Conservation (phyloP, 139 green algal species). For the Coelastrella sp. region DNA sequence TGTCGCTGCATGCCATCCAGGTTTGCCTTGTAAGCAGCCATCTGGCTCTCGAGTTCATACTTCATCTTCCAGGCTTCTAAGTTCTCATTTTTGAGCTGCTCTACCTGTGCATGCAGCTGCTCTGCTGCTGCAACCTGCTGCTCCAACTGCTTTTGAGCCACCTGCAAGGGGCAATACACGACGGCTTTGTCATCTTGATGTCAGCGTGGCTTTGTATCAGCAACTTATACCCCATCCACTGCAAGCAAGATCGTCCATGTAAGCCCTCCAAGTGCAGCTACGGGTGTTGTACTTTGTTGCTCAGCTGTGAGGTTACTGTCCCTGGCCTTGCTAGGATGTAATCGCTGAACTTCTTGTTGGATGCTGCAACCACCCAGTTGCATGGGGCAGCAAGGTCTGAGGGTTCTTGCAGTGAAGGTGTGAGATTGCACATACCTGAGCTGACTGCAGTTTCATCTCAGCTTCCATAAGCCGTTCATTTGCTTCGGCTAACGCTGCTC, state of each 20-base stretch:
- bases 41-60: slow-evolving; percentile 39
- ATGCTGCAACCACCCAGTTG: too few relatives aligned
- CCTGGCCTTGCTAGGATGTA: too few relatives aligned
- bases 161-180: slow-evolving; percentile 14
- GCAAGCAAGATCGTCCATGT: background rate
- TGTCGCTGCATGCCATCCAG: slow-evolving; percentile 45
- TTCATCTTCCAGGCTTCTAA: slow-evolving; percentile 44
- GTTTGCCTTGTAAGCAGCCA: slow-evolving; percentile 13
- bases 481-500: slow-evolving; percentile 55
- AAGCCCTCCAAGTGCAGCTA: too few relatives aligned
- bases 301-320: too few relatives aligned
- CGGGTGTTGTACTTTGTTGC: too few relatives aligned
- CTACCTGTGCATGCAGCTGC: slow-evolving; percentile 46
- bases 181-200: too few relatives aligned
- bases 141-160: slow-evolving; percentile 51
- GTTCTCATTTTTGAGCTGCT: slow-evolving; percentile 50
- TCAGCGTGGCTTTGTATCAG: background rate
- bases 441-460: slow-evolving; percentile 54
- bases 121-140: slow-evolving; percentile 55
- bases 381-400: too few relatives aligned
- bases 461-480: slow-evolving; percentile 58
- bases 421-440: slow-evolving; percentile 11
- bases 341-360: too few relatives aligned
- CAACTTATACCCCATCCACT: background rate
- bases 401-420: background rate